Base-by-base conservation (phyloP, 2,329 filamentous ascomycete species). In the Coleophoma eucalyptorum region DNA sequence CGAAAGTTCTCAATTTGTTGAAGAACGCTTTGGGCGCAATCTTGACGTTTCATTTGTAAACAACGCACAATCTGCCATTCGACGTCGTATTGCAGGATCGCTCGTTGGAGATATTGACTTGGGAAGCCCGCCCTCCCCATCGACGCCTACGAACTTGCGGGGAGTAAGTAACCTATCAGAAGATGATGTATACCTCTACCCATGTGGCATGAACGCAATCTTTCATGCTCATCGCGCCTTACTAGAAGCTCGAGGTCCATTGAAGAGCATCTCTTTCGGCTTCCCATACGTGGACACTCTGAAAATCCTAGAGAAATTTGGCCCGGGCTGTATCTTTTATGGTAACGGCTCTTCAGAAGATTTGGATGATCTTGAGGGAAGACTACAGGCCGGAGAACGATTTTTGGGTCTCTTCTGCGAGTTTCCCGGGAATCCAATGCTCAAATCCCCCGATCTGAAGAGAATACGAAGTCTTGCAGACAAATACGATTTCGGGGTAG, bases 261-360 rank as follows among this genome's bases (percentile, higher is more conserved):
- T 81, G 53, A 88, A 89, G 69, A 95, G 90, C 67, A 84, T 99
- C 64, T 92, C 87, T 63, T 97, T 90, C 63, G 94, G 94, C n/a
- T 99, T 99, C 61, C 91, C 94, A 0, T 99, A 99, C 61, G 90
- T 97, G 48, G 94, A 99, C 69, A 97, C 94, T 0, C 78, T 97
- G 49, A 99, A 99, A 67, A 90, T 97, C 46, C 74, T 97, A 5
- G 78, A 97, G 66, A 99, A 97, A 67, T 97, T 95, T 67, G 94
- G 93, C 0, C 88, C 91, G 0, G 93, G 93, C 1, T 92, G 87
- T 53, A 67, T 87, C 2, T 97, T 97, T 66, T 97, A 96, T 68
- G 93, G 93, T 3, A 81, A 87, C 61, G 90, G 87, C 1, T 89
- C 87, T 2, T 72, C 82, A 2, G 79, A 80, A 44, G 92, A 97